phyloP scores from a whole-genome alignment of 2,329 filamentous ascomycete species.

The Pseudocercospora cruenta region DNA sequence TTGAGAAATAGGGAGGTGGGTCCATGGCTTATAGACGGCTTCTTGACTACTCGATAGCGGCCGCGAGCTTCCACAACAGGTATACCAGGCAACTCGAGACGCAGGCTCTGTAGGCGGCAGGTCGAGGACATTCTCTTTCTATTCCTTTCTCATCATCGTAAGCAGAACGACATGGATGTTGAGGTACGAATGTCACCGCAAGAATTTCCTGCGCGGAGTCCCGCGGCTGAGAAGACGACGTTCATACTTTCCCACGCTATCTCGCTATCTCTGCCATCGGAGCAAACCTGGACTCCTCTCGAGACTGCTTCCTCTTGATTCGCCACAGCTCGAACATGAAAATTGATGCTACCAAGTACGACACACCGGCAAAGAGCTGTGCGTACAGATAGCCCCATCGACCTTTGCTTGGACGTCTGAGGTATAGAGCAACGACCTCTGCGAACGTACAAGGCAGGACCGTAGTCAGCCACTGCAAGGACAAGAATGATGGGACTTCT shows the following conservation, averaged over 20 bases:
- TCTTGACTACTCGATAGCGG: not conserved
- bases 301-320: conserved; percentile 19
- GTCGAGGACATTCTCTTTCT: not conserved
- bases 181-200: not conserved
- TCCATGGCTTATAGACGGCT: not conserved
- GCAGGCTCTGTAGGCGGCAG: not conserved
- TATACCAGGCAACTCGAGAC: not conserved
- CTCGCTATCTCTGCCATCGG: not conserved
- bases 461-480: conserved; percentile 43
- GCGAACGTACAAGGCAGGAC: conserved; percentile 44
- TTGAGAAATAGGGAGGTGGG: not conserved
- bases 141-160: not conserved
- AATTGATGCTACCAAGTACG: conserved; percentile 41
- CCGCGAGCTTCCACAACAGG: not conserved
- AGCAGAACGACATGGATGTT: not conserved
- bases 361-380: conserved; percentile 44
- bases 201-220: not conserved
- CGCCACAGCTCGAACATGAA: conserved; percentile 40
- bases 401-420: conserved; percentile 36
- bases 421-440: conserved; percentile 48
- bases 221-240: not conserved
- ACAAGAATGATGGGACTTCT: conserved; percentile 46
- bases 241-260: not conserved
- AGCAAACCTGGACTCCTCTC: not conserved
- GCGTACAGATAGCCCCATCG: conserved; percentile 42